Conservation (phyloP, 306 rosid species). For the Morella rubra region DNA sequence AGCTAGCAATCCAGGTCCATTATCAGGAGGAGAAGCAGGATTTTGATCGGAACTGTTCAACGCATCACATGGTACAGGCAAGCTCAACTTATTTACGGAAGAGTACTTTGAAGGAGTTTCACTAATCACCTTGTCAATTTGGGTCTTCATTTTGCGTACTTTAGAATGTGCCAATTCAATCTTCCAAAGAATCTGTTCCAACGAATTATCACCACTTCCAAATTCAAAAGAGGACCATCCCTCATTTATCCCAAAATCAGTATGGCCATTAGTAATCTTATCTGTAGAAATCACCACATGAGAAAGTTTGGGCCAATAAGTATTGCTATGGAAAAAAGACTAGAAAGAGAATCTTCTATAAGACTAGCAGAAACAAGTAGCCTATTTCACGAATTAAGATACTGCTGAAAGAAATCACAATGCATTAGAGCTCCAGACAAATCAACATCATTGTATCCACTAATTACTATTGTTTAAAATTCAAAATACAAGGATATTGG, state of each 20-base stretch:
- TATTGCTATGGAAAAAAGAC: background rate
- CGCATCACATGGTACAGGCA: slow-evolving; percentile 32
- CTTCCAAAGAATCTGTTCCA: slow-evolving; percentile 41
- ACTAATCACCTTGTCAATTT: slow-evolving; percentile 46
- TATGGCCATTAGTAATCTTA: slow-evolving; percentile 22
- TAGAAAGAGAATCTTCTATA: background rate
- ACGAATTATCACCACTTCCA: slow-evolving; percentile 40
- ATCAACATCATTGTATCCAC: background rate
- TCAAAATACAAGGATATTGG: background rate
- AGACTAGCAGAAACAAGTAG: background rate
- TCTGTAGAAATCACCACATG: slow-evolving; percentile 29
- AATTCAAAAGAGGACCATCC: slow-evolving; percentile 36
- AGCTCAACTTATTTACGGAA: slow-evolving; percentile 35
- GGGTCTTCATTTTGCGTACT: slow-evolving; percentile 47
- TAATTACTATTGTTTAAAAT: background rate
- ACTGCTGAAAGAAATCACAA: background rate
- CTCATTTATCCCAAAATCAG: slow-evolving; percentile 41
- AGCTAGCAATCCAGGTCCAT: slow-evolving; percentile 26
- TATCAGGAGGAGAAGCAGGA: slow-evolving; percentile 30
- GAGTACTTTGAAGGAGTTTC: slow-evolving; percentile 45
- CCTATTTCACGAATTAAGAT: background rate
- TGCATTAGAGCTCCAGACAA: background rate
- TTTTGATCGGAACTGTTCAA: slow-evolving; percentile 25
- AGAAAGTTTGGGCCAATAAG: background rate
- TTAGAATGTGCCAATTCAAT: slow-evolving; percentile 50